Base-by-base conservation (phyloP, 352 stramenopile genomes). In the Globisporangium paddicum region DNA sequence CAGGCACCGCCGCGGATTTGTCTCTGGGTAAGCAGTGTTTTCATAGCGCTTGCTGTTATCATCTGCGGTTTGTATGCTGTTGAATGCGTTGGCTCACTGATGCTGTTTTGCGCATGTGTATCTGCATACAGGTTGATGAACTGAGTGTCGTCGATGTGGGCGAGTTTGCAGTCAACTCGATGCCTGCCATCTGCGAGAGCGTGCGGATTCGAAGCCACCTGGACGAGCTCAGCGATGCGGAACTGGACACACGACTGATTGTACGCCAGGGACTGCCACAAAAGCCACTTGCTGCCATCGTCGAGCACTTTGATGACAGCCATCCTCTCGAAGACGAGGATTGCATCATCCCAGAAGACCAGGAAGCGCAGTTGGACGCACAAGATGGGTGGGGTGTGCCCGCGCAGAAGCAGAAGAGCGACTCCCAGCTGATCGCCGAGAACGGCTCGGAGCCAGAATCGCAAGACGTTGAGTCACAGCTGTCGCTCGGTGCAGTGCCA, bases 371-470 rank as follows among this genome's bases (percentile, higher is more conserved):
- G 30, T 42, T 89, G 35, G 71, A 85, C 35, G 63, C 68, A 10
- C 75, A 89, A 42, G 79, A 87, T 14, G 81, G 69, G 1, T 91
- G 82, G 82, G 70, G 62, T 0, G 50, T 16, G 19, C 55, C 53
- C 13, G 21, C 37, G 0, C 58, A 61, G 18, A 45, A 23, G 26
- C 59, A 71, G 26, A 66, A 55, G 2, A 87, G 72, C 1, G 81
- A 89, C 45, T 90, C 81, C 52, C 71, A 90, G 56, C 55, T 90
- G n/a, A 90, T 90, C 45, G 73, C 69, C 5, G 77, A 89, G 47
- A 89, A 90, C 35, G 81, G 77, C 0, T 50, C 55, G 0, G 71
- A 84, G 14, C 32, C 72, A 3, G 65, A 75, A 49, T 77, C 63
- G 1, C 68, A 81, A 48, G 38, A 44, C 11, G 35, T 67, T 23